Evolutionary conservation across 768 basidiomycete genomes (phyloP).

Genomic region (Saitozyma podzolica): DNA sequence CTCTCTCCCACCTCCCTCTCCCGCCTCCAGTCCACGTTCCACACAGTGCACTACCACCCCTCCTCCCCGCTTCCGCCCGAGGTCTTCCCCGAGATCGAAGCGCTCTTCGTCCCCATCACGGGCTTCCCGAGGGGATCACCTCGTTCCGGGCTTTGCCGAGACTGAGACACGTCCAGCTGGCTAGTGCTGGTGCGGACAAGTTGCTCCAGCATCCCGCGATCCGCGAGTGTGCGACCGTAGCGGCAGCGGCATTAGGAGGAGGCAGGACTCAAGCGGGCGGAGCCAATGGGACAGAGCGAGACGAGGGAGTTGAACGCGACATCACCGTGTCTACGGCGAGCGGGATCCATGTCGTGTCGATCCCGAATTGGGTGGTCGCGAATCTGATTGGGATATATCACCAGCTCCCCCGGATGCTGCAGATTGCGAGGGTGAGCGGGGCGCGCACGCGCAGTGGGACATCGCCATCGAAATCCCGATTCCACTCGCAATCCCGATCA

Average conservation of each 20-base stretch:
- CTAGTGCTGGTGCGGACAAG: slow-evolving; percentile 35
- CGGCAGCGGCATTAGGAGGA: too few relatives aligned
- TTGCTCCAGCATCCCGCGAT: slow-evolving; percentile 7
- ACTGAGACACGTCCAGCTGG: slow-evolving; percentile 42
- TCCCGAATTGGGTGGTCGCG: slow-evolving; percentile 42
- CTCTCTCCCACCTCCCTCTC: slow-evolving; percentile 4
- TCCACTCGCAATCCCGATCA: too few relatives aligned
- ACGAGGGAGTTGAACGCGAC: slow-evolving; percentile 6
- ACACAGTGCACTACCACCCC: slow-evolving; percentile 31
- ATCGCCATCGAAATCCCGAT: too few relatives aligned
- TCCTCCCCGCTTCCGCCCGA: slow-evolving; percentile 1
- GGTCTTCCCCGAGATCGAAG: slow-evolving; percentile 19
- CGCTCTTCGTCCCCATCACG: slow-evolving; percentile 24
- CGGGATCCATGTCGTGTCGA: slow-evolving; percentile 48
- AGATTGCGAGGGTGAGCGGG: slow-evolving; percentile 25
- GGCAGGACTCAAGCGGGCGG: too few relatives aligned
- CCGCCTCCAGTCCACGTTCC: slow-evolving; percentile 14
- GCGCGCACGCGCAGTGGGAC: neutral
- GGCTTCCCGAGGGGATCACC: slow-evolving; percentile 25
- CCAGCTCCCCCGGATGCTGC: slow-evolving; percentile 34
- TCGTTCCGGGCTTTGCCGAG: slow-evolving; percentile 29
- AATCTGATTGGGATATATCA: slow-evolving; percentile 35
- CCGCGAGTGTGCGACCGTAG: neutral
- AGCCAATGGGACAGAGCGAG: neutral
- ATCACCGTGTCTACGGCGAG: slow-evolving; percentile 42